Evolutionary conservation across 1,284 basidiomycete genomes (phyloP).

Genomic region (Meripilus lineatus): DNA sequence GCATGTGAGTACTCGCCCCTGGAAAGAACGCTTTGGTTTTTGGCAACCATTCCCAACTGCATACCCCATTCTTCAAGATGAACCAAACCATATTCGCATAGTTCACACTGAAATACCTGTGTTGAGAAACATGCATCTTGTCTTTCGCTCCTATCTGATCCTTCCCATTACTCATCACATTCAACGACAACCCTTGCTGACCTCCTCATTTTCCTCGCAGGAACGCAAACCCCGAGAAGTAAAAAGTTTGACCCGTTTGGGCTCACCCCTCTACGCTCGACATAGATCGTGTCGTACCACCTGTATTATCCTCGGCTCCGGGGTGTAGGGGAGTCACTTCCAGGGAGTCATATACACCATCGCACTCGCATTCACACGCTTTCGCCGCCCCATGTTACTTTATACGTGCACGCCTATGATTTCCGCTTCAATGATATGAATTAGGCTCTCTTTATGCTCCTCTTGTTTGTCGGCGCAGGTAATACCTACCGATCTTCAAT

Average conservation of each 20-base stretch:
- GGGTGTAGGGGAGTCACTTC: conserved; percentile 7
- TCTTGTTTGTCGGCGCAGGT: too few species aligned
- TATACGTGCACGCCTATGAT: conserved; percentile 15
- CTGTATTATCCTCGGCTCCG: conserved; percentile 11
- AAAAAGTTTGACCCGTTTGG: conserved; percentile 29
- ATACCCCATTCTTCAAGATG: conserved; percentile 42
- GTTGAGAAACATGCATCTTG: conserved; percentile 80
- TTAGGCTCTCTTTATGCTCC: too few species aligned
- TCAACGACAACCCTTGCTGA: conserved; percentile 17
- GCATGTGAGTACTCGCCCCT: conserved; percentile 73
- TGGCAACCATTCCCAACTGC: conserved; percentile 10
- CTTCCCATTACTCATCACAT: conserved; percentile 12
- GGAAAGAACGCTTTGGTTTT: conserved; percentile 6
- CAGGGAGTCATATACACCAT: conserved; percentile 10
- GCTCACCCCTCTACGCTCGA: conserved; percentile 9
- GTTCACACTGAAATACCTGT: conserved; percentile 85
- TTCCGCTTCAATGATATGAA: too few species aligned
- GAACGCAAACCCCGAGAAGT: conserved; percentile 84
- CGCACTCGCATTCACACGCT: conserved; percentile 13
- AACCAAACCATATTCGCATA: conserved; percentile 72
- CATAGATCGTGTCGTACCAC: conserved; percentile 3
- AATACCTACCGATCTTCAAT: too few species aligned
- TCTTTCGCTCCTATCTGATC: conserved; percentile 95
- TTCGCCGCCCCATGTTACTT: conserved; percentile 14
- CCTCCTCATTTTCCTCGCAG: conserved; percentile 34